Percentiles rank a stretch among this genome's conserved stretches.
Evolutionary conservation across 108 stramenopile species (phyloP).

Genomic region (Epipyxis sp.): DNA sequence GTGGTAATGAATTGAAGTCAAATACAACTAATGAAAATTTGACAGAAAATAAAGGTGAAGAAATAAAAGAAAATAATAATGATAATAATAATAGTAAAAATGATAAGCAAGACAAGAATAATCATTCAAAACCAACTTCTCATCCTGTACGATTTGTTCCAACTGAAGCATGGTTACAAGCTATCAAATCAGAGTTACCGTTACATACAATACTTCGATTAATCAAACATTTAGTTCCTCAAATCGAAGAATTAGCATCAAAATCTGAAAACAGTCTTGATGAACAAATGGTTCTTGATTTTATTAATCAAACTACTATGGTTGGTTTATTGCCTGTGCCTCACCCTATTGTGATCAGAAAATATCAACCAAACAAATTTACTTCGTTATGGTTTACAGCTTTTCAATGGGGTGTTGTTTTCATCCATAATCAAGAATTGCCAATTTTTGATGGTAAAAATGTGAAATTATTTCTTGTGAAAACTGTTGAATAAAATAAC

Average conservation of each 20-base stretch:
- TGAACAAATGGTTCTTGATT: constrained; percentile 71
- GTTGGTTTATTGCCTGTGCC: constrained; percentile 90
- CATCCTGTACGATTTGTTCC: constrained; percentile 35
- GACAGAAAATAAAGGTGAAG: background rate
- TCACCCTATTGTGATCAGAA: constrained; percentile 94
- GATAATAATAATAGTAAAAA: background rate
- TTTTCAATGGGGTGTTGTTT: constrained; percentile 97
- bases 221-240: constrained; percentile 84
- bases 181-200: constrained; percentile 76
- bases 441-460: constrained; percentile 85
- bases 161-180: constrained; percentile 71
- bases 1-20: background rate
- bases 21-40: background rate
- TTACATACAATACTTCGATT: constrained; percentile 81
- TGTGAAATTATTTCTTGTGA: constrained; percentile 48
- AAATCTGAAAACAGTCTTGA: constrained; percentile 64
- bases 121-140: too few relatives aligned
- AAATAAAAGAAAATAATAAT: background rate
- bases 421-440: constrained; percentile 80
- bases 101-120: too few relatives aligned
- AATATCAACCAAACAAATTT: constrained; percentile 94
- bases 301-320: constrained; percentile 77
- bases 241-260: constrained; percentile 78
- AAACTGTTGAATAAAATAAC: background rate
- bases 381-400: constrained; percentile 96